Percentiles rank a stretch among this genome's conserved stretches.
Evolutionary conservation across 2,329 filamentous ascomycete species (phyloP).

Genomic region (Aureobasidium namibiae): DNA sequence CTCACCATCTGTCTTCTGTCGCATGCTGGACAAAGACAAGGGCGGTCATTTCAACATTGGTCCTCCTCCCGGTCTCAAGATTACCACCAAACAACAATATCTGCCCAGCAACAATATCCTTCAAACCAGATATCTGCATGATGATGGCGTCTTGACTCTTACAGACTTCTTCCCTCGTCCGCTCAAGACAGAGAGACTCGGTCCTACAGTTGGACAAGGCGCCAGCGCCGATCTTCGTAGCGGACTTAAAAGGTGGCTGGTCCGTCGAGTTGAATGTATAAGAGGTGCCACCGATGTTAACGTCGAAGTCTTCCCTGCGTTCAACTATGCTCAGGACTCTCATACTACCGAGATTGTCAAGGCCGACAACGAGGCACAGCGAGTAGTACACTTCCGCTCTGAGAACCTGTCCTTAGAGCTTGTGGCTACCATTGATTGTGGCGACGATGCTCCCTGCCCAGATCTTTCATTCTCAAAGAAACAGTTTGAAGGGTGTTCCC

Average conservation of each 20-base stretch:
- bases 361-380: slow-evolving; percentile 19
- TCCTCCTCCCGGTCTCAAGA: slow-evolving; percentile 40
- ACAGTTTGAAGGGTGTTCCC: slow-evolving; percentile 39
- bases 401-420: slow-evolving; percentile 54
- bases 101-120: slow-evolving; percentile 67
- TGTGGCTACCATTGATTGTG: slow-evolving; percentile 57
- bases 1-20: slow-evolving; percentile 66
- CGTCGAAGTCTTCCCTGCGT: slow-evolving; percentile 64
- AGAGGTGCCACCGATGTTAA: slow-evolving; percentile 58
- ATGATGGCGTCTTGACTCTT: slow-evolving; percentile 64
- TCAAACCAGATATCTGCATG: slow-evolving; percentile 69
- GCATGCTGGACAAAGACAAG: slow-evolving; percentile 64
- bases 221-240: slow-evolving; percentile 31
- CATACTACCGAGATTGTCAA: slow-evolving; percentile 52
- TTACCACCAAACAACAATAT: slow-evolving; percentile 70
- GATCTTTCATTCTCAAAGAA: slow-evolving; percentile 48
- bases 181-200: slow-evolving; percentile 43
- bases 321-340: slow-evolving; percentile 58
- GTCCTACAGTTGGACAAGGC: slow-evolving; percentile 17
- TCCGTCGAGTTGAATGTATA: slow-evolving; percentile 64
- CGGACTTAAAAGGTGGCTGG: slow-evolving; percentile 62
- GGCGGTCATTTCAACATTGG: slow-evolving; percentile 64
- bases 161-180: slow-evolving; percentile 70
- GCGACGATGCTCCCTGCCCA: slow-evolving; percentile 45
- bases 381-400: slow-evolving; percentile 52